A percentile compares a stretch with the other conserved stretches of the same genome.
These are phyloP conservation scores for Lophiostoma macrostomum DNA, from an alignment of 495 filamentous ascomycete species.

Conservation along the genomic window DNA sequence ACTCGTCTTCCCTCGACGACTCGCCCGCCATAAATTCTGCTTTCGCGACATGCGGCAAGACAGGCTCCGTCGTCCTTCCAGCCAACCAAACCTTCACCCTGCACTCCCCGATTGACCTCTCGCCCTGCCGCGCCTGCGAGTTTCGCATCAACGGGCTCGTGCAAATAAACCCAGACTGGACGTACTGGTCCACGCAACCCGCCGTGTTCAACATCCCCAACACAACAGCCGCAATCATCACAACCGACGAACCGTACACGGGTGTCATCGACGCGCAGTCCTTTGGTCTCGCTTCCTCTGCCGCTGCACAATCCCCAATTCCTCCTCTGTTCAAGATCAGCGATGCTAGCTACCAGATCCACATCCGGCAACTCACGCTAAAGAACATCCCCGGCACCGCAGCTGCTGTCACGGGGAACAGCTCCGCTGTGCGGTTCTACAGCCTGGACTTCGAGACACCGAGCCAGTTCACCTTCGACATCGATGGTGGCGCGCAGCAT, in stretches of 20 bases:
- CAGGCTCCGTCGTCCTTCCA: slow-evolving; percentile 1
- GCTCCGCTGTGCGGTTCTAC: slow-evolving; percentile 8
- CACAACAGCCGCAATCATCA: background rate
- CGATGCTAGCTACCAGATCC: slow-evolving; percentile 5
- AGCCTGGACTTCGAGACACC: slow-evolving; percentile 1
- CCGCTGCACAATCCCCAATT: background rate
- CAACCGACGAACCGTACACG: slow-evolving; percentile 9
- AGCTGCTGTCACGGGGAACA: slow-evolving; percentile 2
- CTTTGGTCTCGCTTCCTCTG: background rate
- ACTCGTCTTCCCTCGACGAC: slow-evolving; percentile 8
- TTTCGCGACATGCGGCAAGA: slow-evolving; percentile 8
- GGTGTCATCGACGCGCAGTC: slow-evolving; percentile 14
- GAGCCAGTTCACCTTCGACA: background rate
- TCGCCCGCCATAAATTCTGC: slow-evolving; percentile 7
- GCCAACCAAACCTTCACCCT: slow-evolving; percentile 5
- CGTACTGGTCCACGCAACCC: slow-evolving; percentile 5
- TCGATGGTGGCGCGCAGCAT: slow-evolving; percentile 5
- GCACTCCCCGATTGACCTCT: slow-evolving; percentile 15
- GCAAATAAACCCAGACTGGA: background rate
- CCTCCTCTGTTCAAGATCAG: slow-evolving; percentile 10
- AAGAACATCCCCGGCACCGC: slow-evolving; percentile 13
- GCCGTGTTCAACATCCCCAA: slow-evolving; percentile 3
- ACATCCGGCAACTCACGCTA: background rate
- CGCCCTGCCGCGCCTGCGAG: slow-evolving; percentile 11
- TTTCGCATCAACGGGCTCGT: slow-evolving; percentile 21